phyloP scores from a whole-genome alignment of 2,329 filamentous ascomycete genomes.

The Nannizzia gypsea region DNA sequence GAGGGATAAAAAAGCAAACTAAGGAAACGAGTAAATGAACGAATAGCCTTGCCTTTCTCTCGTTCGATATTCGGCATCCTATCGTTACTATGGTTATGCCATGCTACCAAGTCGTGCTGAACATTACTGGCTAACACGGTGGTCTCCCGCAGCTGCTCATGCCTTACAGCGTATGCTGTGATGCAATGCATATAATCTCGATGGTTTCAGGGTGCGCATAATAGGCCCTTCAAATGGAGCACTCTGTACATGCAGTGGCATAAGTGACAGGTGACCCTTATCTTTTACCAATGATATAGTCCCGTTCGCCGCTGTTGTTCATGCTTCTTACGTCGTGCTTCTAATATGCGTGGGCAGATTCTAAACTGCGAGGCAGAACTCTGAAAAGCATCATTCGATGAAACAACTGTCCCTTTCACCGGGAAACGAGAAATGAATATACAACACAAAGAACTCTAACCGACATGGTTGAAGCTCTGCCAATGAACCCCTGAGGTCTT shows the following conservation, averaged over 20 bases:
- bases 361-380: neutral
- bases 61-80: neutral
- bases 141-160: neutral
- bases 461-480: neutral
- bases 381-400: neutral
- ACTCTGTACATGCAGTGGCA: neutral
- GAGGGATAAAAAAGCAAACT: neutral
- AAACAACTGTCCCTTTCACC: neutral
- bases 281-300: neutral
- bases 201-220: neutral
- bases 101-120: neutral
- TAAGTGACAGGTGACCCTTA: slow-evolving; percentile 3
- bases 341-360: neutral
- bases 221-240: neutral
- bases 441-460: neutral
- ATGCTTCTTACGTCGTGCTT: neutral
- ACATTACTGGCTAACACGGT: neutral
- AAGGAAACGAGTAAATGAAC: neutral
- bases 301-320: neutral
- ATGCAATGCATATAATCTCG: slow-evolving; percentile 3
- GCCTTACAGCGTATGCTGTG: slow-evolving; percentile 3
- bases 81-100: neutral
- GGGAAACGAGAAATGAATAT: neutral
- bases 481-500: neutral
- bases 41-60: neutral